These are phyloP conservation scores for Candida jianshihensis DNA, from an alignment of 805 yeast species.

Conservation along the genomic window DNA sequence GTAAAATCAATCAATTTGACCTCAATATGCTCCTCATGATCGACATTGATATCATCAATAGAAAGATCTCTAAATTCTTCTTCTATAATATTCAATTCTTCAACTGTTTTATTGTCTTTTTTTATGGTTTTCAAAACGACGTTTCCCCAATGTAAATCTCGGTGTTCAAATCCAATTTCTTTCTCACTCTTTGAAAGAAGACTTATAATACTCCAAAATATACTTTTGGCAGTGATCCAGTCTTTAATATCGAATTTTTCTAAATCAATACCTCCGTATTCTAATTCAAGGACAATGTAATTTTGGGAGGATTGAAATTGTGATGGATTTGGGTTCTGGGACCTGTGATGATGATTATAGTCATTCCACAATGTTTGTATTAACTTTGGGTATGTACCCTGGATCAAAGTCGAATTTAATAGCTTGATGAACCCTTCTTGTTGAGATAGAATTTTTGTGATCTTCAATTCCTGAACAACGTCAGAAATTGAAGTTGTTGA, in stretches of 20 bases:
- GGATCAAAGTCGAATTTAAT: conserved; percentile 37
- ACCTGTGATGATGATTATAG: conserved; percentile 22
- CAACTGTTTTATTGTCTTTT: conserved; percentile 2
- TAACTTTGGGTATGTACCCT: conserved; percentile 35
- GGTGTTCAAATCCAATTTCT: conserved; percentile 53
- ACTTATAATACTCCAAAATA: conserved; percentile 50
- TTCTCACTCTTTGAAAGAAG: conserved; percentile 46
- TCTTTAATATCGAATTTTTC: conserved; percentile 34
- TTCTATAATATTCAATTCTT: no score
- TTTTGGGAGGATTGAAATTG: conserved; percentile 21
- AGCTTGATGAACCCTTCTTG: conserved; percentile 40
- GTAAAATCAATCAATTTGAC: conserved; percentile 55
- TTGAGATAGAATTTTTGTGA: conserved; percentile 33
- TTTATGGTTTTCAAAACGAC: conserved; percentile 31
- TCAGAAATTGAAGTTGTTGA: conserved; percentile 34
- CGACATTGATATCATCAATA: conserved; percentile 5
- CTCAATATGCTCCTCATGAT: conserved; percentile 9
- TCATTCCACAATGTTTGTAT: conserved; percentile 40
- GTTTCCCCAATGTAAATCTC: conserved; percentile 66
- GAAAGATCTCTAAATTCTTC: conserved; percentile 18
- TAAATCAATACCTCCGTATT: conserved; percentile 37
- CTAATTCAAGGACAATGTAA: conserved; percentile 30
- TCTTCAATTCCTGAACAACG: conserved; percentile 39
- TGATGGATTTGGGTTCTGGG: conserved; percentile 34
- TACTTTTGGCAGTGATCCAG: conserved; percentile 32